These are phyloP conservation scores for Zangia roseola DNA, from an alignment of 768 basidiomycete species.

Conservation along the genomic window DNA sequence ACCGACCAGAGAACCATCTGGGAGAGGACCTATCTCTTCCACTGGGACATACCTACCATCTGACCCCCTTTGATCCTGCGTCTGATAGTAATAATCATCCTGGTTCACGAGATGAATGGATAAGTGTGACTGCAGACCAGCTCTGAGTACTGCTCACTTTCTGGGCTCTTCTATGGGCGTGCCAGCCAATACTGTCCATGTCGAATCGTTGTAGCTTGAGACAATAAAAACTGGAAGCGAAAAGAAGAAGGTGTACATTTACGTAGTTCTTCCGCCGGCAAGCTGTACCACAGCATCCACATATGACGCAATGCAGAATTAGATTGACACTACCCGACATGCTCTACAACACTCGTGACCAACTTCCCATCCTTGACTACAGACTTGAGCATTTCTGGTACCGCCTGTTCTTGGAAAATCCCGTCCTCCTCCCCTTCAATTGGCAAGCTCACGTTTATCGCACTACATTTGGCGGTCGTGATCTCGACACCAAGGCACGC, in stretches of 20 bases:
- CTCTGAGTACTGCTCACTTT: slow-evolving; percentile 42
- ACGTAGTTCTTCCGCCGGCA: background rate
- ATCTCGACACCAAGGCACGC: slow-evolving; percentile 80
- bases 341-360: slow-evolving; percentile 87
- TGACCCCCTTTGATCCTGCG: slow-evolving; percentile 38
- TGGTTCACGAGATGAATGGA: slow-evolving; percentile 23
- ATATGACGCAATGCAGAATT: background rate
- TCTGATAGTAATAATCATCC: slow-evolving; percentile 29
- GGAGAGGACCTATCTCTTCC: slow-evolving; percentile 58
- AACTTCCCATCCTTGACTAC: slow-evolving; percentile 79
- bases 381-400: slow-evolving; percentile 96
- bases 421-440: slow-evolving; percentile 89
- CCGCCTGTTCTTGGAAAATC: slow-evolving; percentile 81
- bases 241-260: background rate
- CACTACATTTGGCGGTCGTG: slow-evolving; percentile 90
- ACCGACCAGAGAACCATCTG: slow-evolving; percentile 55
- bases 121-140: background rate
- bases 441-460: slow-evolving; percentile 88
- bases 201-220: background rate
- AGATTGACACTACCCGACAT: slow-evolving; percentile 51
- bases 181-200: slow-evolving; percentile 83
- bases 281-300: background rate
- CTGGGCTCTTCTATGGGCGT: slow-evolving; percentile 60
- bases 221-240: too few species aligned
- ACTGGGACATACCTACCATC: slow-evolving; percentile 54